Base-by-base conservation (phyloP, 2,329 filamentous ascomycete genomes). In the Cordyceps pruinosa region DNA sequence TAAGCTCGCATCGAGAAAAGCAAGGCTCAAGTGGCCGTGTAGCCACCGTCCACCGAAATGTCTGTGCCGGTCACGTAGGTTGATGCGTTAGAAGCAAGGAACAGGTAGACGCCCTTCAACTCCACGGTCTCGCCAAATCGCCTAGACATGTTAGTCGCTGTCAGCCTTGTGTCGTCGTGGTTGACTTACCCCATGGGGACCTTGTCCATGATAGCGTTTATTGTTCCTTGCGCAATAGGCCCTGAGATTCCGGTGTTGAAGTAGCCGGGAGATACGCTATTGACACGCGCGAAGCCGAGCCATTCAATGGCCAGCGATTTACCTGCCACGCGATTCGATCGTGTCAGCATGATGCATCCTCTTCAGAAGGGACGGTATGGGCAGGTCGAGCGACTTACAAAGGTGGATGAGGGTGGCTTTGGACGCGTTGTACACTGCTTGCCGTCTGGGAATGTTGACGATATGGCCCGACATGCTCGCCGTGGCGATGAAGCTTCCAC, bases 391-490 rank as follows among this genome's bases (percentile, higher is more conserved):
- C 3, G 3, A 44, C 42, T 30, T 34, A 56, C 45, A 56, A 3
- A 56, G 44, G 17, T 49, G 53, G 25, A 56, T 48, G 5, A 56
- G 17, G 2, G 44, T 12, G 6, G 53, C 45, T 15, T 56, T 56
- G 34, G 44, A 49, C 2, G 53, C 45, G 34, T 56, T 56, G 45
- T 56, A 56, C 9, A 48, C 32, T 2, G 53, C 53, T 21, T 48
- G 53, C 9, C 35, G 53, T 10, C 53, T 34, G 3, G 53, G 53
- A 26, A 56, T 48, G 25, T 56, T 54, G 41, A 56, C 52, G 64
- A 92, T 86, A 67, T 88, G 87, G 4, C 85, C 89, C 63, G 83
- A 87, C 82, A 93, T 92, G 58, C 84, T 88, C 1, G 89, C 86
- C 7, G 89, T 93, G 26, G 86, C 86, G 63, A 93, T 84, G 70